Conservation (phyloP, 2,329 filamentous ascomycete species). For the Coleophoma cylindrospora region DNA sequence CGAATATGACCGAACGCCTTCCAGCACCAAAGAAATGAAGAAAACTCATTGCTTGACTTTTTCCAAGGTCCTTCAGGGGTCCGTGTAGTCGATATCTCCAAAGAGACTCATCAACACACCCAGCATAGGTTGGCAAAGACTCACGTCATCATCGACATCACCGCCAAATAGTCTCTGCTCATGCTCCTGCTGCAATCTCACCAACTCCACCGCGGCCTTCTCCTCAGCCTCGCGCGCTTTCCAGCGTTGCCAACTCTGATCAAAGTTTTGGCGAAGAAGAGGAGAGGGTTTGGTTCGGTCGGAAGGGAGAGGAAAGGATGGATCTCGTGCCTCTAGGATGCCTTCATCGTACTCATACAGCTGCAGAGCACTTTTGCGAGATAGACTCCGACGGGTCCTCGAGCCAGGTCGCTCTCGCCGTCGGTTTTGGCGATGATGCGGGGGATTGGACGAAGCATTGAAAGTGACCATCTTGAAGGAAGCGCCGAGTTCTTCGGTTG, state of each 20-base stretch:
- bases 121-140: conserved; percentile 25
- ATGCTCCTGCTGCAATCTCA: conserved; percentile 16
- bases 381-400: conserved; percentile 20
- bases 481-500: not conserved
- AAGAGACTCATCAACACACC: conserved; percentile 25
- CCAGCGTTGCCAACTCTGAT: conserved; percentile 25
- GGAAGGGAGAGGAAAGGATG: conserved; percentile 17
- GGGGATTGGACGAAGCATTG: conserved; percentile 15
- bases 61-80: conserved; percentile 19
- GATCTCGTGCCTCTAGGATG: conserved; percentile 19
- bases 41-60: not conserved
- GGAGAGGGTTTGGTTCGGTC: conserved; percentile 21
- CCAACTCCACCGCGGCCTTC: conserved; percentile 16
- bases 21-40: conserved; percentile 7
- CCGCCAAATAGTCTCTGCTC: conserved; percentile 25
- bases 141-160: conserved; percentile 22
- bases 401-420: conserved; percentile 25
- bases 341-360: conserved; percentile 17
- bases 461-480: conserved; percentile 11
- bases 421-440: conserved; percentile 23
- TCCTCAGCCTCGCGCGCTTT: conserved; percentile 23
- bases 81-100: conserved; percentile 26
- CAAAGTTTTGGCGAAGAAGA: conserved; percentile 23
- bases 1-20: conserved; percentile 1
- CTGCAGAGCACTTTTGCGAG: conserved; percentile 17